These are phyloP conservation scores for Aureobasidium sp. DNA, from an alignment of 2,329 filamentous ascomycete species.

Conservation along the genomic window DNA sequence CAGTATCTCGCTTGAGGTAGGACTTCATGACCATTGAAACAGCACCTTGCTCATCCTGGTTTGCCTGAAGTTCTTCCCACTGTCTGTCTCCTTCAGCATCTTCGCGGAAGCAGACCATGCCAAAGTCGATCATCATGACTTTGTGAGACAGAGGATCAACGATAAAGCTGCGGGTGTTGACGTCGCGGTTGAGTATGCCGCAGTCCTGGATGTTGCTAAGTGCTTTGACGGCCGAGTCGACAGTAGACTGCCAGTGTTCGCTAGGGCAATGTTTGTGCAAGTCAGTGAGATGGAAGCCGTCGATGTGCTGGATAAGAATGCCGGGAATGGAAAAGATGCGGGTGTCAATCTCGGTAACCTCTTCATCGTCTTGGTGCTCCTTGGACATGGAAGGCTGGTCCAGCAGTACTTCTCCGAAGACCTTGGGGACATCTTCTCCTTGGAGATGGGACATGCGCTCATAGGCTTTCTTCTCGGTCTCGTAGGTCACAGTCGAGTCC, in stretches of 20 bases:
- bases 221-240: not conserved
- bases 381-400: not conserved
- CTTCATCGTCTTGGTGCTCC: not conserved
- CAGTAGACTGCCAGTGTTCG: not conserved
- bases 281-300: not conserved
- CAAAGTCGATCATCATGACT: conserved; percentile 1
- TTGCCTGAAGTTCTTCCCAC: not conserved
- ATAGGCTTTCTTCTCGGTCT: not conserved
- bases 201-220: not conserved
- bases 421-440: not conserved
- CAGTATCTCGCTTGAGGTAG: not conserved
- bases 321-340: not conserved
- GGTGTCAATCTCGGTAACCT: not conserved
- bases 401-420: not conserved
- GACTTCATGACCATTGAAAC: not conserved
- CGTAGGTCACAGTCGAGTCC: not conserved
- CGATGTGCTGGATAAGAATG: not conserved
- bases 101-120: not conserved
- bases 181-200: not conserved
- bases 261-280: not conserved
- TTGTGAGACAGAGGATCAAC: not conserved
- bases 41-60: not conserved
- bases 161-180: not conserved
- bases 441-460: not conserved
- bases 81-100: not conserved